Evolutionary conservation across 2,329 filamentous ascomycete genomes (phyloP).

Genomic region (Penicillium rolfsii): DNA sequence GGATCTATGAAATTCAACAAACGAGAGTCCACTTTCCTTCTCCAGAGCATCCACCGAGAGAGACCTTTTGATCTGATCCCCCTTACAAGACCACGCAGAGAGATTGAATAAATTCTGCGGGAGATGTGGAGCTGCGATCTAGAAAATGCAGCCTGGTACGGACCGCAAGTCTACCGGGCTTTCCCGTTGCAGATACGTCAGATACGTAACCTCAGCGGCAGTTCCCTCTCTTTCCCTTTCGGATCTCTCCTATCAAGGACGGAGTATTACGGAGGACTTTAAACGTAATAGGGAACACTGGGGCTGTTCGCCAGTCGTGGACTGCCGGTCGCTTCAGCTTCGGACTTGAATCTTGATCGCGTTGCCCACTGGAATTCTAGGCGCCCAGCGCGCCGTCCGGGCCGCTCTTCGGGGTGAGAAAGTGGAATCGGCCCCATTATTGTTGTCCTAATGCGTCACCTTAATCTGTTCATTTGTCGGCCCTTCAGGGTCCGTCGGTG

Average conservation of each 20-base stretch:
- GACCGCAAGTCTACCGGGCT: conserved; percentile 24
- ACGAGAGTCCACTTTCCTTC: conserved; percentile 1
- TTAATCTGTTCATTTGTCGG: neutral
- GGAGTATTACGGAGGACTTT: neutral
- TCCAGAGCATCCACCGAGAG: neutral
- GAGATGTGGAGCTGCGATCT: conserved; percentile 20
- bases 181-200: conserved; percentile 23
- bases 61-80: neutral
- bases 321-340: conserved; percentile 13
- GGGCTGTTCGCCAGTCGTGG: conserved; percentile 10
- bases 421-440: conserved; percentile 3
- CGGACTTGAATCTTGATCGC: conserved; percentile 20
- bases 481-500: conserved; percentile 31
- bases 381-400: conserved; percentile 3
- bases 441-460: neutral
- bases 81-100: neutral
- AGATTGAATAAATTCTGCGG: neutral
- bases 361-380: conserved; percentile 7
- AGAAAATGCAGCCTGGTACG: conserved; percentile 29
- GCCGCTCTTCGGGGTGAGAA: neutral
- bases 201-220: conserved; percentile 2
- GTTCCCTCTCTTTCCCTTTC: neutral
- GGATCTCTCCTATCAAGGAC: too few relatives aligned
- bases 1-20: conserved; percentile 15
- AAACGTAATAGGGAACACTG: conserved; percentile 13